phyloP scores from a whole-genome alignment of 257 asterid genomes.

The Gentiana straminea region DNA sequence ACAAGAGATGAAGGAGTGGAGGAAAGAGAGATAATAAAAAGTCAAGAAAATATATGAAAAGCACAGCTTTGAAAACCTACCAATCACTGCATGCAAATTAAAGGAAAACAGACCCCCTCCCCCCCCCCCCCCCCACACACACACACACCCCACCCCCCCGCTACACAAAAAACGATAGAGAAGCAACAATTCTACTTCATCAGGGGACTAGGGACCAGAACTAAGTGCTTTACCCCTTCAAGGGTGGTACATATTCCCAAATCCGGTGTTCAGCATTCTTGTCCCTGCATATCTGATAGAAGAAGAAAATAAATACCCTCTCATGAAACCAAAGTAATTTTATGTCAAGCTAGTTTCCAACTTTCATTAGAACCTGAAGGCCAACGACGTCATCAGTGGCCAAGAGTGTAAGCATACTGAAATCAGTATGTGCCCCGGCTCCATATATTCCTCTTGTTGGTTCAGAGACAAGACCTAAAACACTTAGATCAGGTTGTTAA shows the following conservation, averaged over 20 bases:
- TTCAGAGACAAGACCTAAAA: slow-evolving; percentile 51
- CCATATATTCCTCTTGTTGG: slow-evolving; percentile 79
- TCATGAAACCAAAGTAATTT: slow-evolving; percentile 1
- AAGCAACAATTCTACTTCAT: background rate
- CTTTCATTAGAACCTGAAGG: slow-evolving; percentile 51
- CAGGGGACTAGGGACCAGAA: slow-evolving; percentile 5
- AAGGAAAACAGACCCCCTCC: background rate
- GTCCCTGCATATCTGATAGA: slow-evolving; percentile 69
- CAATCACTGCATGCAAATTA: too few species aligned
- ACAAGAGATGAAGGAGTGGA: too few species aligned
- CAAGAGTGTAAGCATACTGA: slow-evolving; percentile 67
- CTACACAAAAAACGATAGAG: background rate
- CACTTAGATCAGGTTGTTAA: slow-evolving; percentile 13
- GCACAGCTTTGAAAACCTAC: too few species aligned
- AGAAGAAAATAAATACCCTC: background rate
- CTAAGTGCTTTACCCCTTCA: slow-evolving; percentile 56
- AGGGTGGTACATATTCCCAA: slow-evolving; percentile 86
- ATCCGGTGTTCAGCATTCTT: slow-evolving; percentile 65
- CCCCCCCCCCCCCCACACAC: too few species aligned
- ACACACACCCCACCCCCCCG: too few species aligned
- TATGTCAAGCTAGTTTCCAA: background rate
- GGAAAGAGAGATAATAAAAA: too few species aligned
- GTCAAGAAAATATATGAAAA: too few species aligned
- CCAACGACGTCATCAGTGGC: slow-evolving; percentile 69
- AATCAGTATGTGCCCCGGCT: slow-evolving; percentile 96